Evolutionary conservation across 768 basidiomycete genomes (phyloP).

Genomic region (Sistotremastrum suecicum): DNA sequence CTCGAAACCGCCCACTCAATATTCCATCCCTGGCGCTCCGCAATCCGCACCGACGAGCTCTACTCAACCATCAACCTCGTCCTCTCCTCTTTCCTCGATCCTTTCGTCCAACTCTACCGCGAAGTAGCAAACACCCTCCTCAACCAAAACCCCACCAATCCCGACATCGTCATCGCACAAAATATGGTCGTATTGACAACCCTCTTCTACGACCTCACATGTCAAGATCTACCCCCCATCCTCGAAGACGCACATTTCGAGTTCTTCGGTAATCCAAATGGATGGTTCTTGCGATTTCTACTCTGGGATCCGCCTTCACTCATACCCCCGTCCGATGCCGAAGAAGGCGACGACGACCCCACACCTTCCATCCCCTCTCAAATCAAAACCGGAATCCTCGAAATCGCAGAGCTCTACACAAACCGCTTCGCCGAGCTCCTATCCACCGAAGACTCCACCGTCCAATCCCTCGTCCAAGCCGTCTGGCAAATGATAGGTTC

Average conservation of each 20-base stretch:
- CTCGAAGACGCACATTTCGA: constrained; percentile 79
- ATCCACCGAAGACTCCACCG: constrained; percentile 21
- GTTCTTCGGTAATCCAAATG: constrained; percentile 60
- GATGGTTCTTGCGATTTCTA: constrained; percentile 72
- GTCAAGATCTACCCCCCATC: constrained; percentile 88
- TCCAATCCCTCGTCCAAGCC: constrained; percentile 64
- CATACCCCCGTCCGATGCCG: constrained; percentile 26
- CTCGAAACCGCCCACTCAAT: constrained; percentile 94
- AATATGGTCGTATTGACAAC: constrained; percentile 68
- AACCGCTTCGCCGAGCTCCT: constrained; percentile 1
- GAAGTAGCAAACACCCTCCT: constrained; percentile 44
- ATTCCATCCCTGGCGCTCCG: constrained; percentile 85
- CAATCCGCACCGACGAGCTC: constrained; percentile 74
- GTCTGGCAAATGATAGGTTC: constrained; percentile 85
- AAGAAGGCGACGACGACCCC: constrained; percentile 39
- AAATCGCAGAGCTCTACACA: constrained; percentile 67
- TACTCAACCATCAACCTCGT: constrained; percentile 89
- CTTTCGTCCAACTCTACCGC: constrained; percentile 76
- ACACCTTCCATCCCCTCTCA: constrained; percentile 78
- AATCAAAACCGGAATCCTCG: constrained; percentile 80
- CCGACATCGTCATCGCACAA: constrained; percentile 44
- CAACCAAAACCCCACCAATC: constrained; percentile 22
- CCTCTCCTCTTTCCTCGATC: constrained; percentile 63
- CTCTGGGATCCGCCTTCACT: constrained; percentile 49
- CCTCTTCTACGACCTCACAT: constrained; percentile 87